Percentiles rank a stretch among this genome's conserved stretches.
Evolutionary conservation across 192 early-diverging fungal species (phyloP).

Genomic region (Dispira simplex): DNA sequence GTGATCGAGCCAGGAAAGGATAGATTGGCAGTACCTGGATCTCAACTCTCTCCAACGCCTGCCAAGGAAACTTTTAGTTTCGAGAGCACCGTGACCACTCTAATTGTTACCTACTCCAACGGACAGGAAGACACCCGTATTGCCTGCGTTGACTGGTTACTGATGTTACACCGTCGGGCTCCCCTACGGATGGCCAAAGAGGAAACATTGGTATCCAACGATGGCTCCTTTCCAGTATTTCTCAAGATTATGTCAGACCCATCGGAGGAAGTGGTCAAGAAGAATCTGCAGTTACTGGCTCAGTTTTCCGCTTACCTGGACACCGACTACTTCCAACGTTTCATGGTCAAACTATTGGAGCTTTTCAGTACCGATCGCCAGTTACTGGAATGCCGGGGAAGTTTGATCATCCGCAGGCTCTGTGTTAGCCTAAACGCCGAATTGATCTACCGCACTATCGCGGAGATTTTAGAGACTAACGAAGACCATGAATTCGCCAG

Average conservation of each 20-base stretch:
- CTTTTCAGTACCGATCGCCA: conserved; percentile 81
- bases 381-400: conserved; percentile 77
- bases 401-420: conserved; percentile 85
- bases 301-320: conserved; percentile 53
- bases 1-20: too few species aligned
- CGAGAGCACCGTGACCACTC: conserved; percentile 55
- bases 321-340: conserved; percentile 55
- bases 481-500: conserved; percentile 87
- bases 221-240: conserved; percentile 71
- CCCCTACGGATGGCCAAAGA: conserved; percentile 47
- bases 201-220: conserved; percentile 53
- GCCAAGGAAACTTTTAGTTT: conserved; percentile 66
- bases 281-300: conserved; percentile 85
- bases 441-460: conserved; percentile 74
- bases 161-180: conserved; percentile 92
- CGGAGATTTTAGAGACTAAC: conserved; percentile 59
- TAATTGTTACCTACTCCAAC: conserved; percentile 67
- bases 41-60: background rate
- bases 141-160: conserved; percentile 86
- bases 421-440: conserved; percentile 85
- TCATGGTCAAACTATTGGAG: conserved; percentile 77
- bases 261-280: conserved; percentile 87
- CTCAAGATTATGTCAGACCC: conserved; percentile 86
- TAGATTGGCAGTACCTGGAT: too few species aligned
- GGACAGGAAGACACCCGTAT: conserved; percentile 87